Evolutionary conservation across 164 flowering plant species (phyloP).

Genomic region (Berberis thunbergii): DNA sequence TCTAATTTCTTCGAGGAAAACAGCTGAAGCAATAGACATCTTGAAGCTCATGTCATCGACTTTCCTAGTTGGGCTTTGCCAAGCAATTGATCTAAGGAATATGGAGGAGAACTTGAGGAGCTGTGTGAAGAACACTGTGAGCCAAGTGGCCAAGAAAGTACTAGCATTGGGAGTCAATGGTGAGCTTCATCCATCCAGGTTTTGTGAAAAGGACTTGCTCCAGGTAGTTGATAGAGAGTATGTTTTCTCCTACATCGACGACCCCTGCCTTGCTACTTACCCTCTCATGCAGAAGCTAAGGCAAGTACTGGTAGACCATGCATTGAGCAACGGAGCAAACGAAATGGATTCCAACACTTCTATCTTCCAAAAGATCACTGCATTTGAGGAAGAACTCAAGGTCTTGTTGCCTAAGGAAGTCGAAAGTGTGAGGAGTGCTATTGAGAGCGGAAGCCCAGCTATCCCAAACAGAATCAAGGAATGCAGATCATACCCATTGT

Average conservation of each 20-base stretch:
- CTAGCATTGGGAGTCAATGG: constrained; percentile 37
- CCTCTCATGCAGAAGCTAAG: constrained; percentile 54
- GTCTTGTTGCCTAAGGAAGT: constrained; percentile 44
- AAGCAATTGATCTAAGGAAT: constrained; percentile 53
- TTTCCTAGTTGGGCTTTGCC: constrained; percentile 48
- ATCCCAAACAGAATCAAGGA: constrained; percentile 40
- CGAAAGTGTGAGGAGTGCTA: constrained; percentile 22
- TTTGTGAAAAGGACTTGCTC: constrained; percentile 52
- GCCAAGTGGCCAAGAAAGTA: constrained; percentile 42
- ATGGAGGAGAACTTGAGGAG: constrained; percentile 51
- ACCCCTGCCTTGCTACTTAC: constrained; percentile 40
- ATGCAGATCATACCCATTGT: constrained; percentile 52
- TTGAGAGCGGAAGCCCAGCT: constrained; percentile 27
- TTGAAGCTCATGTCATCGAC: constrained; percentile 56
- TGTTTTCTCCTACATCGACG: constrained; percentile 44
- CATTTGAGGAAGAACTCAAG: constrained; percentile 51
- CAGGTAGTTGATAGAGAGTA: constrained; percentile 45
- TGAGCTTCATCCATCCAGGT: constrained; percentile 54
- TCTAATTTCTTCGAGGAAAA: constrained; percentile 47
- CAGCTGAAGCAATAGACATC: constrained; percentile 49
- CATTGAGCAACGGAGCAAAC: constrained; percentile 27
- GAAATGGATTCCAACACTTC: constrained; percentile 26
- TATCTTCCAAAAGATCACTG: constrained; percentile 39
- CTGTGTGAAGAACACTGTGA: constrained; percentile 44
- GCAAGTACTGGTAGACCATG: constrained; percentile 48